phyloP scores from a whole-genome alignment of 352 stramenopile species.

The Phytophthora kernoviae region DNA sequence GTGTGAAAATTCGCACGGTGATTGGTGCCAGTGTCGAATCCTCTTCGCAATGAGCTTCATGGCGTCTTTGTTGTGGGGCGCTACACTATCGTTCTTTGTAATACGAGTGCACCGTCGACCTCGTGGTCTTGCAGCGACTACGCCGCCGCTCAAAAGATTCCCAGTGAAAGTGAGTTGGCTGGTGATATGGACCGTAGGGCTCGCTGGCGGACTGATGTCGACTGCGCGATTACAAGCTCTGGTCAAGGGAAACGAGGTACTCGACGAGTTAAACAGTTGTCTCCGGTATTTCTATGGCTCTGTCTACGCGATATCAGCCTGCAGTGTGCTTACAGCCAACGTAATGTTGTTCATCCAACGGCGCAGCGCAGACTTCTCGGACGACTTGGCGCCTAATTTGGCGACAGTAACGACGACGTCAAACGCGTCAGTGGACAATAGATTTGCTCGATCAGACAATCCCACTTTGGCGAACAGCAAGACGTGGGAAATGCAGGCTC shows the following conservation, averaged over 20 bases:
- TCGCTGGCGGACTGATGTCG: slow-evolving; percentile 43
- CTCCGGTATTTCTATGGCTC: slow-evolving; percentile 38
- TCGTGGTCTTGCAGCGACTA: slow-evolving; percentile 9
- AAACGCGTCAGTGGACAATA: slow-evolving; percentile 20
- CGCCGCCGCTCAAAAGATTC: slow-evolving; percentile 34
- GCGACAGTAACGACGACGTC: slow-evolving; percentile 14
- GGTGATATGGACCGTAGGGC: slow-evolving; percentile 48
- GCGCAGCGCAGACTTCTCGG: slow-evolving; percentile 5
- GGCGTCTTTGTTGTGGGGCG: slow-evolving; percentile 53
- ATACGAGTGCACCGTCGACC: slow-evolving; percentile 31
- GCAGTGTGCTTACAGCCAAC: slow-evolving; percentile 38
- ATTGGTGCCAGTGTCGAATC: slow-evolving; percentile 45
- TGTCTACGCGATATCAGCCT: slow-evolving; percentile 37
- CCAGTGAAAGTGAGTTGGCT: slow-evolving; percentile 54
- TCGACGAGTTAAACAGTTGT: slow-evolving; percentile 10
- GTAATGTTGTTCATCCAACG: slow-evolving; percentile 37
- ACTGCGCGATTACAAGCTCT: slow-evolving; percentile 37
- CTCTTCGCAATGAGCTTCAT: slow-evolving; percentile 47
- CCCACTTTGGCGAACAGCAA: slow-evolving; percentile 29
- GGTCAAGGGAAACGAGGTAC: slow-evolving; percentile 22
- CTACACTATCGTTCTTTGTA: slow-evolving; percentile 55
- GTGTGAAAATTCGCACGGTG: slow-evolving; percentile 41
- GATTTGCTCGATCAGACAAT: slow-evolving; percentile 18
- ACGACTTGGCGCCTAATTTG: slow-evolving; percentile 13
- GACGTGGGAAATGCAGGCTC: slow-evolving; percentile 31